Evolutionary conservation across 176 grass and related monocot genomes (phyloP), one percentile per base, ranked within the genome.

Genomic region (Oryza meyeriana): DNA sequence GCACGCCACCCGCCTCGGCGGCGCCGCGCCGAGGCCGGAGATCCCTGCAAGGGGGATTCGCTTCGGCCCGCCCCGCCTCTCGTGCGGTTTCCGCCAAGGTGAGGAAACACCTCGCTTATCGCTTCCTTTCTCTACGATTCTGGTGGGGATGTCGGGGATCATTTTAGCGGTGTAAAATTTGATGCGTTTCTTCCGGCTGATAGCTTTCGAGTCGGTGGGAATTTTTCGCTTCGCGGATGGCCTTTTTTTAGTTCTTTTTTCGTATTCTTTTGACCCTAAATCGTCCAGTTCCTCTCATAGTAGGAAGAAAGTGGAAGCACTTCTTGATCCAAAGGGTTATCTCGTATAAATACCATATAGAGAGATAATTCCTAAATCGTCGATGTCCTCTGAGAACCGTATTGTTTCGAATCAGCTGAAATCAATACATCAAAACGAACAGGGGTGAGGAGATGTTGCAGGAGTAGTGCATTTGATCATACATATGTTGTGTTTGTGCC

Each of bases 71-170:
- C 25, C 39, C 78, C 17, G 25, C 22, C n/a, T 1, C 74, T 72
- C 79, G 84, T 61, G 78, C 76, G 52, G 79, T 78, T 81, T 78
- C 81, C 22, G 44, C 81, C 80, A 78, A 89, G 86, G 88, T 98
- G 41, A 4, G 81, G 25, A 66, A 22, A 71, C 32, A 2, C 25
- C 20, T 68, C 18, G 5, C 20, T 25, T 12, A 36, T 38, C 63
- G 28, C 2, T 24, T 62, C 74, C 10, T 48, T 0, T 4, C 78
- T 65, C 41, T 17, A 58, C 42, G 29, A 79, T 64, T 17, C 20
- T 31, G 22, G 35, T 42, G 3, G 1, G 48, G 10, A 3, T 47
- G 38, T 20, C 44, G 0, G 64, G 11, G 14, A 48, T 45, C 11
- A 29, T n/a, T 48, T 47, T 10, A 39, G 12, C 13, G 24, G 22